phyloP scores from a whole-genome alignment of 176 grass and related monocot species.

The Poa pratensis region DNA sequence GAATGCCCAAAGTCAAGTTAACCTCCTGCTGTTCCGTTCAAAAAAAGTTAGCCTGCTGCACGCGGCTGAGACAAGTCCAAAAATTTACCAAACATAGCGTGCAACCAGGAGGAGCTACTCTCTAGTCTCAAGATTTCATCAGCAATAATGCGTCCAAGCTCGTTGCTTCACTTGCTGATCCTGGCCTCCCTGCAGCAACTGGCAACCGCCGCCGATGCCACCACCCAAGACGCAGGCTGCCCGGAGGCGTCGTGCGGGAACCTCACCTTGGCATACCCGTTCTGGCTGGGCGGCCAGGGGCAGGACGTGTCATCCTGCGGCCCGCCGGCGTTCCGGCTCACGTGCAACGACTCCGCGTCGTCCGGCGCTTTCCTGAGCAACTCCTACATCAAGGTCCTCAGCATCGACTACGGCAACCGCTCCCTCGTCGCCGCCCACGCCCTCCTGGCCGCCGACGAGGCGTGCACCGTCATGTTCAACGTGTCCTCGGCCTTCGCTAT shows the following conservation, averaged over 20 bases:
- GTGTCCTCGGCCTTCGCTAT: neutral
- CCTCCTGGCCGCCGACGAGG: neutral
- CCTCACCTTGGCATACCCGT: neutral
- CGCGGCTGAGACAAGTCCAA: neutral
- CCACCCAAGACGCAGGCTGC: neutral
- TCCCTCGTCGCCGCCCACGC: neutral
- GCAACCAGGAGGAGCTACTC: neutral
- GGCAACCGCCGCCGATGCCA: neutral
- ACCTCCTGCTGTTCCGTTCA: too few relatives aligned
- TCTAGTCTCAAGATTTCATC: neutral
- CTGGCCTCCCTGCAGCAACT: neutral
- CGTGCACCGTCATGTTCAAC: neutral
- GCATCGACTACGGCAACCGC: slow-evolving; percentile 5
- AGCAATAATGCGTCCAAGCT: neutral
- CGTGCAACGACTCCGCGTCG: neutral
- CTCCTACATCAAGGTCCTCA: neutral
- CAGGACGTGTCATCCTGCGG: neutral
- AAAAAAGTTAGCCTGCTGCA: neutral
- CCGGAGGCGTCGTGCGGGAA: neutral
- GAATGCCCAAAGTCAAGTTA: neutral
- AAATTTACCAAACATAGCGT: neutral
- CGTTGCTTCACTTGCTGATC: neutral
- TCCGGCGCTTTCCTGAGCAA: neutral
- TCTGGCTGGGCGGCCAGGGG: neutral
- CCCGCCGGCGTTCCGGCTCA: neutral